Percentiles rank a stretch among this genome's conserved stretches.
Evolutionary conservation across 208 protist species (phyloP).

Genomic region (Herpetomonas muscarum): DNA sequence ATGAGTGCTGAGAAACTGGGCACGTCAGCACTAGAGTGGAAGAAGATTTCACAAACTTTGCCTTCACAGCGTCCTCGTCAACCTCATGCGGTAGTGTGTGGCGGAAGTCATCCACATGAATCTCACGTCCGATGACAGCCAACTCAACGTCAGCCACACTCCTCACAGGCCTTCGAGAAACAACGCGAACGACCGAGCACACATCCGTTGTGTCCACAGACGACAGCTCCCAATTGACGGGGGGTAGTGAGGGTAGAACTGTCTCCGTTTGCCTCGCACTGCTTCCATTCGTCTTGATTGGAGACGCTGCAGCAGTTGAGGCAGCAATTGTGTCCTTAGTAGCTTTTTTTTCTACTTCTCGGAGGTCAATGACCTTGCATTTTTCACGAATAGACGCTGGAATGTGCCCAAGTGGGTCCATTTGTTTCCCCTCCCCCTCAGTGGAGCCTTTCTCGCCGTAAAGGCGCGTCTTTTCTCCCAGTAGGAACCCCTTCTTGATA

Average conservation of each 20-base stretch:
- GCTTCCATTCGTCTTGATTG: background rate
- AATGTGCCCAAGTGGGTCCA: slow-evolving; percentile 68
- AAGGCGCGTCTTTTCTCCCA: slow-evolving; percentile 21
- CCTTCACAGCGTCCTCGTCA: slow-evolving; percentile 36
- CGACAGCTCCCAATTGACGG: background rate
- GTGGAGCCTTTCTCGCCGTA: slow-evolving; percentile 55
- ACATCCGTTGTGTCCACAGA: slow-evolving; percentile 12
- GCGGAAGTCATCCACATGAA: slow-evolving; percentile 46
- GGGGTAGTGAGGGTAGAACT: no score
- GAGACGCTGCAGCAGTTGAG: background rate
- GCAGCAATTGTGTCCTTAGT: background rate
- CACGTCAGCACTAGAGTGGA: slow-evolving; percentile 50
- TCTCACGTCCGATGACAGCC: slow-evolving; percentile 21
- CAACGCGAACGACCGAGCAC: slow-evolving; percentile 28
- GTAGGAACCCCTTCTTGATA: slow-evolving; percentile 75
- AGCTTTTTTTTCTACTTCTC: slow-evolving; percentile 8
- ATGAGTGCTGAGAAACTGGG: background rate
- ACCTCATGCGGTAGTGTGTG: slow-evolving; percentile 35
- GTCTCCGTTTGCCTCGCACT: no score
- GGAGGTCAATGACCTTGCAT: slow-evolving; percentile 75
- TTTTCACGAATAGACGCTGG: slow-evolving; percentile 60
- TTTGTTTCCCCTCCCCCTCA: slow-evolving; percentile 45
- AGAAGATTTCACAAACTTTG: slow-evolving; percentile 53
- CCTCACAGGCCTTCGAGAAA: slow-evolving; percentile 22
- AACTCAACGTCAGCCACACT: slow-evolving; percentile 61